Evolutionary conservation across 306 rosid genomes (phyloP), one percentile per base, ranked within the genome.

Genomic region (Acacia confusa): DNA sequence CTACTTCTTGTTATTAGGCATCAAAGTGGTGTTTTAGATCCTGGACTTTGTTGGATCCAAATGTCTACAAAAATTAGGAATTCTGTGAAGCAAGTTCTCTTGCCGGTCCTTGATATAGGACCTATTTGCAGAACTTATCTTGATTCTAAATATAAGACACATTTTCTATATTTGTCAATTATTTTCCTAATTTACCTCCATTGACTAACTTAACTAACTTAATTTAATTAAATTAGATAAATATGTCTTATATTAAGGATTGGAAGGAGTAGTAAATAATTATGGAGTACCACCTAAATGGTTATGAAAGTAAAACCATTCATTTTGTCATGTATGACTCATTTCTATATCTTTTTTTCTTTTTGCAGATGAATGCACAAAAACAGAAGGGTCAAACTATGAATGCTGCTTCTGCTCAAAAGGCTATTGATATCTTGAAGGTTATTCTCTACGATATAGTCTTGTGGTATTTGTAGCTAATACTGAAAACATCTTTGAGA

Each of bases 361-460:
- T 70, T 74, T 68, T 78, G 69, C 86, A 96, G 99, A 76, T 88
- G 91, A 92, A 86, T 88, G 99, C 99, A 45, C 98, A 96, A 83
- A 96, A 96, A 87, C 98, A 93, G 76, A 96, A 96, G 81, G 99
- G 97, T 85, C 97, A 96, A 91, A 88, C 94, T 78, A 52, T 92
- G 85, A 88, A 92, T 84, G 94, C 97, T 14, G 88, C 91, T 68
- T 92, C 98, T 13, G 87, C 99, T 81, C 97, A 96, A 82, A 93
- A 92, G 82, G 97, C 99, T 20, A 85, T 96, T 30, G 97, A 96
- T 85, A 83, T 96, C 70, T 83, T 96, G 77, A 96, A 96, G 98
- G 99, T 96, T 82, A 40, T 72, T 38, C 10, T 50, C 50, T 12
- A 4, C 47, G 30, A 63, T 81, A 9, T 70, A 28, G 14, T 69